phyloP scores from a whole-genome alignment of 495 filamentous ascomycete genomes.

The Podospora comata region DNA sequence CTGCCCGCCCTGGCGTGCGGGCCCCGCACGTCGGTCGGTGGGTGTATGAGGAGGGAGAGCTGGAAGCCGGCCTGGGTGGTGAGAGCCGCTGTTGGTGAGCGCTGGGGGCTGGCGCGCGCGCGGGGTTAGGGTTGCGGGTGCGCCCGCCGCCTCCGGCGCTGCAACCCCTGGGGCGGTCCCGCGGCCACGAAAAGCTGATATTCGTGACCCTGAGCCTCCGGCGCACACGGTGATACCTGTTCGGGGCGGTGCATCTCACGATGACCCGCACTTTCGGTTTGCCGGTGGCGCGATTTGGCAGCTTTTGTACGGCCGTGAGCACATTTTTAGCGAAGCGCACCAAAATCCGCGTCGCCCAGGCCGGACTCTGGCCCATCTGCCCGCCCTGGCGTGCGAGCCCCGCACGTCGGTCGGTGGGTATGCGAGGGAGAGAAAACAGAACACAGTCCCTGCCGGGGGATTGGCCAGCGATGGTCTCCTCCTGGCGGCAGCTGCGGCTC shows the following conservation, averaged over 20 bases:
- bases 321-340: constrained; percentile 18
- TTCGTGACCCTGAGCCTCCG: neutral
- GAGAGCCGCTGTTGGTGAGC: too few relatives aligned
- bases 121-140: too few relatives aligned
- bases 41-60: constrained; percentile 16
- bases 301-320: constrained; percentile 12
- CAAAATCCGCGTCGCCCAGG: constrained; percentile 18
- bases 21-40: constrained; percentile 15
- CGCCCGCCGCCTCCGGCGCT: too few relatives aligned
- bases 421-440: constrained; percentile 4
- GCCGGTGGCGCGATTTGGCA: neutral
- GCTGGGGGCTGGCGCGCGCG: too few relatives aligned
- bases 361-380: neutral
- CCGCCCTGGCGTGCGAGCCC: too few relatives aligned
- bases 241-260: neutral
- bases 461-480: constrained; percentile 10
- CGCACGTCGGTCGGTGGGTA: constrained; percentile 21
- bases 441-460: constrained; percentile 9
- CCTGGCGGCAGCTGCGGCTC: constrained; percentile 14
- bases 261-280: neutral
- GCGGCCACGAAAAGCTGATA: neutral
- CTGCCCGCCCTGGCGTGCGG: constrained; percentile 5
- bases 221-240: neutral
- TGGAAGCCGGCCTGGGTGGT: too few relatives aligned
- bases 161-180: too few relatives aligned